Evolutionary conservation across 345 rosid genomes (phyloP).

Genomic region (Anacardium occidentale): DNA sequence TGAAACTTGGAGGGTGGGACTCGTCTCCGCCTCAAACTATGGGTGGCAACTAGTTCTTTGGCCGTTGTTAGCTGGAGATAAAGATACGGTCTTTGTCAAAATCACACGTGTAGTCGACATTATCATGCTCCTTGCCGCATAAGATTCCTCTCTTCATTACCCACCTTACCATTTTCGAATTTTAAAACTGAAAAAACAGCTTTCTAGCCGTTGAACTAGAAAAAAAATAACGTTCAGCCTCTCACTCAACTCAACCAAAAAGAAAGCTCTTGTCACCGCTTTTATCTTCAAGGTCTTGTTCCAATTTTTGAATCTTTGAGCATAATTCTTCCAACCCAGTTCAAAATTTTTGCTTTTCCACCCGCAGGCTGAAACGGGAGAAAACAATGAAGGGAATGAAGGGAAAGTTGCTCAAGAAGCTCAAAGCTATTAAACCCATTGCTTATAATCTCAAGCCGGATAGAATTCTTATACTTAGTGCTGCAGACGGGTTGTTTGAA

Average conservation of each 20-base stretch:
- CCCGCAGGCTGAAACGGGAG: background rate
- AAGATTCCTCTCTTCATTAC: constrained; percentile 1
- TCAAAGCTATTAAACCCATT: constrained; percentile 57
- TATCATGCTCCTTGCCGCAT: background rate
- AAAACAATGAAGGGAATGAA: constrained; percentile 68
- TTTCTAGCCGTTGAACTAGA: constrained; percentile 71
- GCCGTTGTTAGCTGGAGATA: constrained; percentile 18
- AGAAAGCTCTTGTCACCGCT: background rate
- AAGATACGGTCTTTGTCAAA: background rate
- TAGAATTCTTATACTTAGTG: constrained; percentile 53
- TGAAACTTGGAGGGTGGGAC: too few relatives aligned
- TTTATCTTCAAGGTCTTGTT: constrained; percentile 2
- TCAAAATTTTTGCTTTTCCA: constrained; percentile 11
- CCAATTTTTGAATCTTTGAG: constrained; percentile 7
- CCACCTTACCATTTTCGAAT: constrained; percentile 20
- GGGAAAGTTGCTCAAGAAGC: constrained; percentile 66
- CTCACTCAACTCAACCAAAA: background rate
- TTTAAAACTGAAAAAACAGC: constrained; percentile 28
- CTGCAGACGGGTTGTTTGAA: constrained; percentile 57
- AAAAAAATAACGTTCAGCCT: constrained; percentile 8
- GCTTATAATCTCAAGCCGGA: constrained; percentile 61
- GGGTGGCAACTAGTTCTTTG: too few relatives aligned
- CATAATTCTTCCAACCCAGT: background rate
- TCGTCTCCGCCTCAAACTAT: too few relatives aligned
- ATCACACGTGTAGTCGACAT: background rate